Conservation (phyloP, 345 rosid species). For the Salix koriyanagi region DNA sequence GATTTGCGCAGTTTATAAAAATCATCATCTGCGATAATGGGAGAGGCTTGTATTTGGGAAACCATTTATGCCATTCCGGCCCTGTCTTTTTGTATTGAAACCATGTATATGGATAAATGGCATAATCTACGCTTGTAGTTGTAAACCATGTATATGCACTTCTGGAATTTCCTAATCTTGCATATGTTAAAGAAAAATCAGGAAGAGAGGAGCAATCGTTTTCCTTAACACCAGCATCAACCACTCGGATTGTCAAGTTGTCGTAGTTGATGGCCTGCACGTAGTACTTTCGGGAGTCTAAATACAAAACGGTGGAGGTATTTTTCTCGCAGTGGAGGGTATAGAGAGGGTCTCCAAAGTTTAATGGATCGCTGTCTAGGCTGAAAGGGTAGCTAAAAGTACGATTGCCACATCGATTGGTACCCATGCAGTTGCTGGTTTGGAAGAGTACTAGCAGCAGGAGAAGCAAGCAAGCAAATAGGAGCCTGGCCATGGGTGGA, state of each 20-base stretch:
- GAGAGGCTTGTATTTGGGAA: too few relatives aligned
- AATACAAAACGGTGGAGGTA: conserved; percentile 1
- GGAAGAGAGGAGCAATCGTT: not conserved
- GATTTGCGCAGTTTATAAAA: too few relatives aligned
- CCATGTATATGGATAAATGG: too few relatives aligned
- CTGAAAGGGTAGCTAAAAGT: conserved; percentile 4
- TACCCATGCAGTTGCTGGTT: not conserved
- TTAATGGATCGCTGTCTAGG: not conserved
- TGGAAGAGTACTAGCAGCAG: not conserved
- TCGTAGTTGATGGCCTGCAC: conserved; percentile 16
- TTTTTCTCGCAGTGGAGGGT: conserved; percentile 25
- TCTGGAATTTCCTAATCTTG: not conserved
- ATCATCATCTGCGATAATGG: too few relatives aligned
- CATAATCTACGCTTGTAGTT: too few relatives aligned
- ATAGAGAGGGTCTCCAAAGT: not conserved
- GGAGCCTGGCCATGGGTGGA: not conserved
- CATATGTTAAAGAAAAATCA: not conserved
- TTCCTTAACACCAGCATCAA: not conserved
- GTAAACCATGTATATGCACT: too few relatives aligned
- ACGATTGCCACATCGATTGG: conserved; percentile 14
- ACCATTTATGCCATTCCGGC: too few relatives aligned
- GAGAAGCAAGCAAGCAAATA: not conserved
- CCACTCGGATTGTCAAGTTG: conserved; percentile 5
- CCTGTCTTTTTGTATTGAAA: too few relatives aligned
- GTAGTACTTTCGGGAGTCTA: conserved; percentile 7